phyloP scores from a whole-genome alignment of 208 protist species.

The Trichomonas gallinae region DNA sequence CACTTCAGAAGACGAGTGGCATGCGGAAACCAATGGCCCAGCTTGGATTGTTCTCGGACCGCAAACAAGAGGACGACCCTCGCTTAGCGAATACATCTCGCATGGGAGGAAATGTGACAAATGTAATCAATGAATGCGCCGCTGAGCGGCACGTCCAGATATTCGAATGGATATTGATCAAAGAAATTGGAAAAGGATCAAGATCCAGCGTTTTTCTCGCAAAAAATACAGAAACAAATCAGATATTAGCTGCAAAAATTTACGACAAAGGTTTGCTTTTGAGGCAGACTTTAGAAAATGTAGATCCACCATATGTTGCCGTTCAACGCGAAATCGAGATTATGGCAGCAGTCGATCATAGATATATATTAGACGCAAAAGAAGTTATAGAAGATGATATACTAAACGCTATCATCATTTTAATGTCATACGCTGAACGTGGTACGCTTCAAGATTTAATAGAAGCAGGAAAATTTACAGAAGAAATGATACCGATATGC shows the following conservation, averaged over 20 bases:
- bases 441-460: background rate
- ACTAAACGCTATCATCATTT: background rate
- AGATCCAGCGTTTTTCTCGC: background rate
- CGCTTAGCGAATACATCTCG: background rate
- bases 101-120: background rate
- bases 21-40: background rate
- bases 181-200: slow-evolving; percentile 11
- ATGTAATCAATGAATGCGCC: background rate
- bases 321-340: background rate
- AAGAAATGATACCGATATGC: background rate
- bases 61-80: background rate
- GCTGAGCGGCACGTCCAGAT: background rate
- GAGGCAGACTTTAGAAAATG: background rate
- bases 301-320: background rate
- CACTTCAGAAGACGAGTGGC: background rate
- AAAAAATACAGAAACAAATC: background rate
- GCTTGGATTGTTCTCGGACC: background rate
- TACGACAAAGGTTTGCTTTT: background rate
- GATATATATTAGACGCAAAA: background rate
- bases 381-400: background rate
- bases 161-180: background rate
- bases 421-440: background rate
- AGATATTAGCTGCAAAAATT: background rate
- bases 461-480: background rate
- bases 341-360: background rate